These are phyloP conservation scores for Zalerion maritima DNA, from an alignment of 495 filamentous ascomycete genomes.

Conservation along the genomic window DNA sequence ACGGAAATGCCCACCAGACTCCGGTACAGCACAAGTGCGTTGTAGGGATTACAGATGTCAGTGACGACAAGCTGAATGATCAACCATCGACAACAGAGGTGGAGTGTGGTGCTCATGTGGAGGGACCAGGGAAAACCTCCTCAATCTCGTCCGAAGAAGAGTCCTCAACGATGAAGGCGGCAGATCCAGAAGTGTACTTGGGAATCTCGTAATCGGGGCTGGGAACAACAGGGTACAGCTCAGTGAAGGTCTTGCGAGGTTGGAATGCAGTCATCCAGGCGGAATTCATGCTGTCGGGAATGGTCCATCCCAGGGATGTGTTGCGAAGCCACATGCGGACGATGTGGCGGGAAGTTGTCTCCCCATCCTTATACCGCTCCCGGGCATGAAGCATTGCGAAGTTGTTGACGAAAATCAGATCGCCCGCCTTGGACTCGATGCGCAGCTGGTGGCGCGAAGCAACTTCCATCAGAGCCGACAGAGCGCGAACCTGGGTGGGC, in stretches of 20 bases:
- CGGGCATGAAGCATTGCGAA: slow-evolving; percentile 43
- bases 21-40: too few species aligned
- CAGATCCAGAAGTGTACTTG: slow-evolving; percentile 30
- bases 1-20: too few species aligned
- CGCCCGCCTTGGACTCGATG: slow-evolving; percentile 38
- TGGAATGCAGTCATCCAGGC: slow-evolving; percentile 32
- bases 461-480: slow-evolving; percentile 16
- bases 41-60: too few species aligned
- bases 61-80: too few species aligned
- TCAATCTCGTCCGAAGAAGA: slow-evolving; percentile 8
- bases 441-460: slow-evolving; percentile 19
- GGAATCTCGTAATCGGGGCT: slow-evolving; percentile 24
- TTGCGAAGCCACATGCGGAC: slow-evolving; percentile 38
- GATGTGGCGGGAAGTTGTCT: slow-evolving; percentile 25
- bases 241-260: slow-evolving; percentile 10
- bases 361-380: slow-evolving; percentile 28
- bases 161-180: slow-evolving; percentile 24
- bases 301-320: slow-evolving; percentile 21
- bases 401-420: slow-evolving; percentile 52
- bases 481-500: slow-evolving; percentile 18
- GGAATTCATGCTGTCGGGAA: slow-evolving; percentile 23
- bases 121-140: too few species aligned
- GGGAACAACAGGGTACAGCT: slow-evolving; percentile 21
- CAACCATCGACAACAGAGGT: too few species aligned
- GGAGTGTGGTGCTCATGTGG: too few species aligned